A percentile compares a stretch with the other conserved stretches of the same genome.
Evolutionary conservation across 2,329 filamentous ascomycete genomes (phyloP).

Genomic region (Aspergillus floridensis): DNA sequence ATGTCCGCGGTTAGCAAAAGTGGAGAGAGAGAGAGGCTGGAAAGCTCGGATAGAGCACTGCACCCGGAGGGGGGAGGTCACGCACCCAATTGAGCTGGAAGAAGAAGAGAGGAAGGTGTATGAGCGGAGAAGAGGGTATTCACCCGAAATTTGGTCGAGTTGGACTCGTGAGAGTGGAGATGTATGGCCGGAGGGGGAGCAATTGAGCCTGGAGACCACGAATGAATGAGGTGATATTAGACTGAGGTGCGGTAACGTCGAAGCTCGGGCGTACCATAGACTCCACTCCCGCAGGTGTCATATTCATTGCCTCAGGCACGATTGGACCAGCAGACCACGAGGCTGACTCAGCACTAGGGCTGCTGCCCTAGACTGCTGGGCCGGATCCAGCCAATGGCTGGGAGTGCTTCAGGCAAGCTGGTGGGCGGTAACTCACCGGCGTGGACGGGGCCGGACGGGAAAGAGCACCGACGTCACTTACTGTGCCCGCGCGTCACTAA

Average conservation of each 20-base stretch:
- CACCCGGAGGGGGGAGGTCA: constrained; percentile 12
- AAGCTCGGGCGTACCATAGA: constrained; percentile 25
- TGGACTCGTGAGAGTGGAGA: constrained; percentile 37
- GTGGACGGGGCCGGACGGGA: neutral
- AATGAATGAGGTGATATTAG: constrained; percentile 35
- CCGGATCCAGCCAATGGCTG: neutral
- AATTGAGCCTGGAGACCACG: constrained; percentile 29
- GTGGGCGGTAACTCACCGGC: neutral
- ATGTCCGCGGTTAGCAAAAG: constrained; percentile 29
- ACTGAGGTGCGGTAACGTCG: constrained; percentile 32
- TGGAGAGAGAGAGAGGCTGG: constrained; percentile 15
- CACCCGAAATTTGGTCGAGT: constrained; percentile 31
- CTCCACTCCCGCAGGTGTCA: constrained; percentile 28
- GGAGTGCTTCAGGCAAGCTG: too few relatives aligned
- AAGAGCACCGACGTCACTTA: constrained; percentile 29
- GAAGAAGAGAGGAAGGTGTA: constrained; percentile 18
- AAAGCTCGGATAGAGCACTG: constrained; percentile 31
- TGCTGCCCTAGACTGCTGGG: constrained; percentile 24
- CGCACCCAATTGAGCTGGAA: constrained; percentile 35
- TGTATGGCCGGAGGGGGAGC: constrained; percentile 26
- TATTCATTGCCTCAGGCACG: constrained; percentile 26
- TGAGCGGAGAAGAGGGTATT: constrained; percentile 32
- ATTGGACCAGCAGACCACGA: constrained; percentile 13
- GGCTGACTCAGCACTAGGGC: constrained; percentile 18
- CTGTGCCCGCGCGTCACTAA: constrained; percentile 12